Conservation (phyloP, 2,329 filamentous ascomycete species). For the Huntiella bhutanensis region DNA sequence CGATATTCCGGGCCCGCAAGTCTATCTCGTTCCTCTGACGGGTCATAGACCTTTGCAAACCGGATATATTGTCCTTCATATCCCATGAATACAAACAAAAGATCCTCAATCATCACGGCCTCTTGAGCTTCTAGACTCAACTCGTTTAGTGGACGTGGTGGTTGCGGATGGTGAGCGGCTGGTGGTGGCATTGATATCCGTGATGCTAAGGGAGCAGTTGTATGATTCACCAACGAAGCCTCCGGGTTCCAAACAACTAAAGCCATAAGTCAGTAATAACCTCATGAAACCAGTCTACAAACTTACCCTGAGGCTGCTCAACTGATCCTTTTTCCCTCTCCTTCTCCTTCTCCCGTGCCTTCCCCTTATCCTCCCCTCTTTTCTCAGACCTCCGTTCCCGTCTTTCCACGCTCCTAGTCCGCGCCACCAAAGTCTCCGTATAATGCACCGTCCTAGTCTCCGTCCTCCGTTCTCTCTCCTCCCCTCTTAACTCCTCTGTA, state of each 20-base stretch:
- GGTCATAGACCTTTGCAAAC: constrained; percentile 66
- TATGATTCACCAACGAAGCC: constrained; percentile 50
- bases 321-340: constrained; percentile 27
- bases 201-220: constrained; percentile 52
- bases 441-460: constrained; percentile 40
- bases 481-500: constrained; percentile 26
- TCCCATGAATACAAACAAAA: constrained; percentile 93
- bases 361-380: constrained; percentile 22
- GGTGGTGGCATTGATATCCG: constrained; percentile 46
- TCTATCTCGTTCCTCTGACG: constrained; percentile 67
- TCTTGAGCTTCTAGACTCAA: constrained; percentile 71
- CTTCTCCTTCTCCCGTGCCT: constrained; percentile 23
- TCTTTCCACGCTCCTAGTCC: constrained; percentile 39
- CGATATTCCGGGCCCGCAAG: constrained; percentile 66
- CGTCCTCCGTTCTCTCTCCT: constrained; percentile 31
- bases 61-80: constrained; percentile 96
- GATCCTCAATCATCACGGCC: constrained; percentile 67
- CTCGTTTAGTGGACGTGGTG: constrained; percentile 49
- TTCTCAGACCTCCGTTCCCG: constrained; percentile 21
- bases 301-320: constrained; percentile 32
- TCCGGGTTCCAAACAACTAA: constrained; percentile 56
- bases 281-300: neutral
- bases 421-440: constrained; percentile 40
- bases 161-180: constrained; percentile 47
- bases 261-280: neutral